Evolutionary conservation across 2,329 filamentous ascomycete species (phyloP).

Genomic region (Coniochaeta sp.): DNA sequence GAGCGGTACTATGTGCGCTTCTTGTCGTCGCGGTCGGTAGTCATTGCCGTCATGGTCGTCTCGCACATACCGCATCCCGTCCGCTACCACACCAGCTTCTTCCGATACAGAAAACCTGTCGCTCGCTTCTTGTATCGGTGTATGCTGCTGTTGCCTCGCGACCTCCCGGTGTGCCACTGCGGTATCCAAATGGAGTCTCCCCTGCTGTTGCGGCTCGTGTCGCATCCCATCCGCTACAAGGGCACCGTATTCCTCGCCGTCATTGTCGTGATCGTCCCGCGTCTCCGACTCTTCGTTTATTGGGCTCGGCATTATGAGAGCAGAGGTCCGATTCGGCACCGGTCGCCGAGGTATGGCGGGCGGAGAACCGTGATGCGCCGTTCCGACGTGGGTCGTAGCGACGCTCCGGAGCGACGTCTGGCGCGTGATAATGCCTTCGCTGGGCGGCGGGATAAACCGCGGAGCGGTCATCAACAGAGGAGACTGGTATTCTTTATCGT

Average conservation of each 20-base stretch:
- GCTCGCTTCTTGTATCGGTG: not conserved
- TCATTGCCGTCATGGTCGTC: not conserved
- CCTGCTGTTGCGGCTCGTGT: constrained; percentile 6
- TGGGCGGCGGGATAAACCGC: constrained; percentile 7
- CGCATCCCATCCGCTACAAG: constrained; percentile 14
- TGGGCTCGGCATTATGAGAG: not conserved
- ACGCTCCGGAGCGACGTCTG: constrained; percentile 17
- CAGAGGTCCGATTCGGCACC: not conserved
- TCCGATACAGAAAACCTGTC: not conserved
- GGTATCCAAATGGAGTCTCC: not conserved
- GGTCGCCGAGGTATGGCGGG: constrained; percentile 10
- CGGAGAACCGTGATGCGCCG: not conserved
- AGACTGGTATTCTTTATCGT: constrained; percentile 17
- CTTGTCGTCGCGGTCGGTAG: constrained; percentile 2
- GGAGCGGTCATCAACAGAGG: constrained; percentile 5
- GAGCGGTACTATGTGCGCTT: not conserved
- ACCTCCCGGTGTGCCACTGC: not conserved
- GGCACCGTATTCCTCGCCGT: constrained; percentile 3
- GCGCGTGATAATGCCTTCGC: constrained; percentile 19
- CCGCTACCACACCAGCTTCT: constrained; percentile 3
- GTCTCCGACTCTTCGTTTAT: not conserved
- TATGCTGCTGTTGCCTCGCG: not conserved
- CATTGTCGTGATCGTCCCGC: no score
- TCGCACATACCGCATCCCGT: constrained; percentile 6
- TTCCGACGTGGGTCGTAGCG: not conserved